Conservation (phyloP, 192 early-diverging fungal genomes). For the Paraglomus occultum region DNA sequence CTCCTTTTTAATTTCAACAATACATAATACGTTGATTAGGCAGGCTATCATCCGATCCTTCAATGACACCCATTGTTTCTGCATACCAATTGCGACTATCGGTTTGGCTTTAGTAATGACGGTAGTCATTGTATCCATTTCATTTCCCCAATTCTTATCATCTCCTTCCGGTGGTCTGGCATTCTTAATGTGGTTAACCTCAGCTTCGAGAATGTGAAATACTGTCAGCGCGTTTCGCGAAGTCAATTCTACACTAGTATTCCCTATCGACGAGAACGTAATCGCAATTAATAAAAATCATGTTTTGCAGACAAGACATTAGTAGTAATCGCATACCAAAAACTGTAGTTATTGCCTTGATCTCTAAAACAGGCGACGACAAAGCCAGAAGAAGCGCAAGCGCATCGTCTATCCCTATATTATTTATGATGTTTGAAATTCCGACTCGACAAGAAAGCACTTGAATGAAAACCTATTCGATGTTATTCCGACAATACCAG, state of each 20-base stretch:
- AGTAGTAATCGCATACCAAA: constrained; percentile 29
- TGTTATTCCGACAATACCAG: constrained; percentile 13
- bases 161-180: constrained; percentile 17
- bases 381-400: constrained; percentile 47
- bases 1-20: constrained; percentile 29
- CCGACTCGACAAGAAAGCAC: no score
- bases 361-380: constrained; percentile 43
- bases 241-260: constrained; percentile 37
- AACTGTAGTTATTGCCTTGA: constrained; percentile 46
- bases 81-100: not conserved
- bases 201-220: constrained; percentile 42
- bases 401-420: constrained; percentile 44
- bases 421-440: no score
- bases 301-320: not conserved
- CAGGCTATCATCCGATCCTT: not conserved
- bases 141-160: constrained; percentile 26
- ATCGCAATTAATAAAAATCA: not conserved
- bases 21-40: not conserved
- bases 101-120: constrained; percentile 43
- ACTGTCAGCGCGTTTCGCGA: constrained; percentile 45
- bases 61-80: no score
- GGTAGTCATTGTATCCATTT: constrained; percentile 31
- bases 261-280: not conserved
- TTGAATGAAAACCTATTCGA: no score
- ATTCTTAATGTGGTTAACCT: constrained; percentile 26